Evolutionary conservation across 345 rosid species (phyloP).

Genomic region (Citrus sp.): DNA sequence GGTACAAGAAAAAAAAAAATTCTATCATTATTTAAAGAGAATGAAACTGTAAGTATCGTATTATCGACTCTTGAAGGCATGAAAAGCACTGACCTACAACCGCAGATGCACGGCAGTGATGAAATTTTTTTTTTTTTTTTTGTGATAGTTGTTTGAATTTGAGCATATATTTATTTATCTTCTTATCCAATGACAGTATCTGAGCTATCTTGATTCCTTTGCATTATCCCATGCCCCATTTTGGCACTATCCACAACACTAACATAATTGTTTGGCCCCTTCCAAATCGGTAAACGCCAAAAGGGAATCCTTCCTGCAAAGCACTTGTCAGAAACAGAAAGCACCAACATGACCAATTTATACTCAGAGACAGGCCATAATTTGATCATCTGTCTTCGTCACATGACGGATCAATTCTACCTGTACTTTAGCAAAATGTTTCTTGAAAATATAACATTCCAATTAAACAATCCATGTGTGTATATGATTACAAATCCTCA

Average conservation of each 20-base stretch:
- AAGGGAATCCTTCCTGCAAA: neutral
- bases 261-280: too few species aligned
- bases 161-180: neutral
- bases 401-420: neutral
- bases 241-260: neutral
- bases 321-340: neutral
- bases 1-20: too few species aligned
- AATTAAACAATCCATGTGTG: neutral
- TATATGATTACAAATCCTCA: too few species aligned
- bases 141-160: too few species aligned
- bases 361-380: neutral
- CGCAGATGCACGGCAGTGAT: too few species aligned
- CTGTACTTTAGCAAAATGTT: neutral
- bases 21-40: too few species aligned
- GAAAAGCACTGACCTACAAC: too few species aligned
- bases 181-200: neutral
- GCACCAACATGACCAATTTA: neutral
- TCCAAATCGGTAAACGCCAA: neutral
- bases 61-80: too few species aligned
- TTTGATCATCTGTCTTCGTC: neutral
- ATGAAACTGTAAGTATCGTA: too few species aligned
- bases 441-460: too few species aligned
- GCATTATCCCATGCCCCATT: neutral
- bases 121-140: too few species aligned
- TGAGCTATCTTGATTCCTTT: neutral